phyloP scores from a whole-genome alignment of 176 grass and related monocot species.

The Cymbopogon citratus region DNA sequence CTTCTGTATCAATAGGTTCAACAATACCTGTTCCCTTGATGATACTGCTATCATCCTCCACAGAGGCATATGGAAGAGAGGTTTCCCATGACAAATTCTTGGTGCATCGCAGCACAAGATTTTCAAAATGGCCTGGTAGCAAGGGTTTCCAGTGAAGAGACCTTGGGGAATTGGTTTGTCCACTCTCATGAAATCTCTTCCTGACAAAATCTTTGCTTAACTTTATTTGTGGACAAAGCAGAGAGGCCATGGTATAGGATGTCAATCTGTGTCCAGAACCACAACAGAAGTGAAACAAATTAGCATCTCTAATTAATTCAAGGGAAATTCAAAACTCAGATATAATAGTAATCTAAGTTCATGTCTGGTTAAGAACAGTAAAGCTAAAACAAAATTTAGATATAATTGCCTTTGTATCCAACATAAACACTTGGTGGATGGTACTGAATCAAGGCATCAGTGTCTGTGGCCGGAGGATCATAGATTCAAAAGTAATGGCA shows the following conservation, averaged over 20 bases:
- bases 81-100: constrained; percentile 61
- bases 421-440: not conserved
- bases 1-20: constrained; percentile 66
- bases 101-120: constrained; percentile 36
- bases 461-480: not conserved
- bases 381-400: not conserved
- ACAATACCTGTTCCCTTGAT: constrained; percentile 49
- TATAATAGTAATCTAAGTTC: not conserved
- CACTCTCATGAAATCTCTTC: constrained; percentile 22
- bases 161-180: constrained; percentile 24
- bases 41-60: constrained; percentile 44
- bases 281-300: not conserved
- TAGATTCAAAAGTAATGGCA: not conserved
- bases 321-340: constrained; percentile 1
- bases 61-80: constrained; percentile 55
- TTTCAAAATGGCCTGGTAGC: not conserved
- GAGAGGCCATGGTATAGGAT: constrained; percentile 44
- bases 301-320: not conserved
- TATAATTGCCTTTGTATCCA: not conserved
- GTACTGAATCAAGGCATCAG: not conserved
- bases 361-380: constrained; percentile 11
- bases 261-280: not conserved
- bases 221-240: constrained; percentile 38
- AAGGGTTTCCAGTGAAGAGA: constrained; percentile 27
- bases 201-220: constrained; percentile 25